phyloP scores from a whole-genome alignment of 306 rosid genomes.

The Myrica gale region DNA sequence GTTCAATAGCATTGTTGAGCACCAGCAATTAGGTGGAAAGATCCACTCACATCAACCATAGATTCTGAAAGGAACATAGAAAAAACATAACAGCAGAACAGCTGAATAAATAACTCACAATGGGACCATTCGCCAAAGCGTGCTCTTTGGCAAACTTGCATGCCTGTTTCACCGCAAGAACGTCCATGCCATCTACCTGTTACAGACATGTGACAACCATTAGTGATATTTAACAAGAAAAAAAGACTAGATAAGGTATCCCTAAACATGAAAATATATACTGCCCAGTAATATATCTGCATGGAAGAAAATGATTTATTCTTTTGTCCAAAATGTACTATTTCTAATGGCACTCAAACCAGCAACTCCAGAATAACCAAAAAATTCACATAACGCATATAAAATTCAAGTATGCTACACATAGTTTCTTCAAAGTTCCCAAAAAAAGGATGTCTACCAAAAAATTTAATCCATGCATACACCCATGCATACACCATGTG shows the following conservation, averaged over 20 bases:
- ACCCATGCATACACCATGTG: neutral
- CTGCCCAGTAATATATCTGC: neutral
- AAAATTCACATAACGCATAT: neutral
- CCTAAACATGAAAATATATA: neutral
- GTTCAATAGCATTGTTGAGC: neutral
- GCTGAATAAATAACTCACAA: conserved; percentile 63
- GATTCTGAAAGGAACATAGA: conserved; percentile 12
- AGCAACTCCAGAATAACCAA: neutral
- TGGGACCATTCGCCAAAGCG: conserved; percentile 90
- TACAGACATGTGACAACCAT: conserved; percentile 17
- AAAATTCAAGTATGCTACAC: neutral
- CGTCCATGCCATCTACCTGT: conserved; percentile 99
- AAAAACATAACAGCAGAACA: conserved; percentile 4
- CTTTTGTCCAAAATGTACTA: neutral
- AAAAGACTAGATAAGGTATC: neutral
- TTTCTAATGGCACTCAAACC: neutral
- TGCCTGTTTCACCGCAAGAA: conserved; percentile 90
- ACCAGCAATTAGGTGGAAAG: conserved; percentile 10
- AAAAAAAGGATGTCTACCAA: neutral
- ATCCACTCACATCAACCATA: conserved; percentile 10
- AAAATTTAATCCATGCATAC: neutral
- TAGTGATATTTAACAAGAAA: neutral
- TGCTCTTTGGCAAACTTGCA: conserved; percentile 92
- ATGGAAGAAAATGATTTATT: neutral
- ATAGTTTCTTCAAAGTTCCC: neutral